These are phyloP conservation scores for Scolecobasidium constrictum DNA, from an alignment of 2,329 filamentous ascomycete genomes.

Conservation along the genomic window DNA sequence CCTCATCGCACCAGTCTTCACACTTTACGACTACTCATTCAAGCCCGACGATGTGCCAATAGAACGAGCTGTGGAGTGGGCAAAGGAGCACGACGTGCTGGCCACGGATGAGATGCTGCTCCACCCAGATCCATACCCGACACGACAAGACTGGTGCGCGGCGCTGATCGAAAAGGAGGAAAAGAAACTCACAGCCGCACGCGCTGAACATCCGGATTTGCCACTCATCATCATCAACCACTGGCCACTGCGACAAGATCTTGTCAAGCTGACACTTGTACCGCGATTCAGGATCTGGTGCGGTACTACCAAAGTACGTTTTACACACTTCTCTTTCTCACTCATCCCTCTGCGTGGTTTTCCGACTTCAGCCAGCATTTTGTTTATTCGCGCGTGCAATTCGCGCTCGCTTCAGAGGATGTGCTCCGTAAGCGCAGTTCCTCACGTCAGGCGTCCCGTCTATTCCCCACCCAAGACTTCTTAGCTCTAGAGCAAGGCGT, in stretches of 20 bases:
- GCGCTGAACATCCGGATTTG: constrained; percentile 19
- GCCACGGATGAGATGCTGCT: constrained; percentile 36
- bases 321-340: no score
- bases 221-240: constrained; percentile 34
- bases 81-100: constrained; percentile 32
- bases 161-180: constrained; percentile 29
- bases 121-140: constrained; percentile 33
- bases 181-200: constrained; percentile 26
- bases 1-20: constrained; percentile 46
- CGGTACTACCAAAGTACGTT: constrained; percentile 27
- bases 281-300: constrained; percentile 37
- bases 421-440: no score
- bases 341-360: no score
- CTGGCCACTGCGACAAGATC: constrained; percentile 35
- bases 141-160: constrained; percentile 35
- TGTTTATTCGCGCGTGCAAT: no score
- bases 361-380: no score
- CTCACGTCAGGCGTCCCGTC: no score
- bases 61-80: constrained; percentile 37
- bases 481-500: not conserved
- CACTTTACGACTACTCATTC: constrained; percentile 50
- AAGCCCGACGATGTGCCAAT: constrained; percentile 37
- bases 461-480: no score
- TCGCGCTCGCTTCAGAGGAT: no score
- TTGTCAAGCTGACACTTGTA: constrained; percentile 30